Conservation (phyloP, 192 early-diverging fungal species). For the Dispira simplex region DNA sequence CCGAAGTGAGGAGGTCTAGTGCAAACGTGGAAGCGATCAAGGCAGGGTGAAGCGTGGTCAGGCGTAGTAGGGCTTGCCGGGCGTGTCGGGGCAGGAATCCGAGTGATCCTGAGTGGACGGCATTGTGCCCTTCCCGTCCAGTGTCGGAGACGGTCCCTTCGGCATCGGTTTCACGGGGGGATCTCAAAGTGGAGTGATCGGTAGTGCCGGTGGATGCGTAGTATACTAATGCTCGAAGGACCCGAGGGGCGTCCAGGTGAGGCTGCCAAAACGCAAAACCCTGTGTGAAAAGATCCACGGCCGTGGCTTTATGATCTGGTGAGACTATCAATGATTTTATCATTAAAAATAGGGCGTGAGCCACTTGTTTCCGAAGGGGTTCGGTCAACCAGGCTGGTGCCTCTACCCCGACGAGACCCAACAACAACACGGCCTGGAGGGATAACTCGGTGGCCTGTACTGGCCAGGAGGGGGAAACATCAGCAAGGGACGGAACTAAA, state of each 20-base stretch:
- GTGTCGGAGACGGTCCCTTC: background rate
- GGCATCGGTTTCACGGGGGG: background rate
- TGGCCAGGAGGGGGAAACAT: too few relatives aligned
- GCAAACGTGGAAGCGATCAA: slow-evolving; percentile 2
- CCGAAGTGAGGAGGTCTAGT: background rate
- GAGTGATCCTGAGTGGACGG: background rate
- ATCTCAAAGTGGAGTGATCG: background rate
- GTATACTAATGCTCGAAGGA: background rate
- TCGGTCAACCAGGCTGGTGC: background rate
- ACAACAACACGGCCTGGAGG: background rate
- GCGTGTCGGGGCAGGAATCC: background rate
- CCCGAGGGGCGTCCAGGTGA: background rate
- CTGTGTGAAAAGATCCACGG: background rate
- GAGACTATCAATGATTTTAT: background rate
- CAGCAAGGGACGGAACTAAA: background rate
- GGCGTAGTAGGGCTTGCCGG: background rate
- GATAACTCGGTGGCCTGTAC: background rate
- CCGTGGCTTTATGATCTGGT: background rate
- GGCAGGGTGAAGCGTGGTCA: background rate
- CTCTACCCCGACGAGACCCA: background rate
- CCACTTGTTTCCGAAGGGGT: background rate
- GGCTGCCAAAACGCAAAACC: slow-evolving; percentile 1
- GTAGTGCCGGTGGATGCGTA: background rate
- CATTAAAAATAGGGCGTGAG: background rate
- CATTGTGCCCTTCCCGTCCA: background rate